phyloP scores from a whole-genome alignment of 345 rosid species.

The Salix arbutifolia region DNA sequence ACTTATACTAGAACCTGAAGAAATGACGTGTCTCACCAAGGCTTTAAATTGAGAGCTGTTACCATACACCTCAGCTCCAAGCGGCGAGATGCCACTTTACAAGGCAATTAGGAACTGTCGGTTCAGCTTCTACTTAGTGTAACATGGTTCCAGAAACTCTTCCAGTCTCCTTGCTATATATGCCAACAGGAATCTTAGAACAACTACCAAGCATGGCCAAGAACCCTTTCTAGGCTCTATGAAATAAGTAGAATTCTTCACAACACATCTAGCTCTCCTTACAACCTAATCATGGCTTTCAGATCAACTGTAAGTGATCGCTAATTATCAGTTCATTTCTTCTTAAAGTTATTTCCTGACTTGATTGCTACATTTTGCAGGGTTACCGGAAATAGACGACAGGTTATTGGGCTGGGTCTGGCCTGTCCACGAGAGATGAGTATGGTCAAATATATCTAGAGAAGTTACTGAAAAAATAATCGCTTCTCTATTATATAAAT shows the following conservation, averaged over 20 bases:
- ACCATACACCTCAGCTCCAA: too few relatives aligned
- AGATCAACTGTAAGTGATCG: constrained; percentile 34
- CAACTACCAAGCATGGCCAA: too few relatives aligned
- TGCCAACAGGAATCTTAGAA: neutral
- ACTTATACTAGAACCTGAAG: too few relatives aligned
- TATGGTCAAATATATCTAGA: too few relatives aligned
- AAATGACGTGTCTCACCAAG: too few relatives aligned
- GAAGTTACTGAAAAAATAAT: too few relatives aligned
- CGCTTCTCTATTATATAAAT: too few relatives aligned
- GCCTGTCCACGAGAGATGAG: too few relatives aligned
- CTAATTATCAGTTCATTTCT: neutral
- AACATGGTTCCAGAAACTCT: neutral
- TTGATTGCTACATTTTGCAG: constrained; percentile 19
- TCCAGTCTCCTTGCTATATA: neutral
- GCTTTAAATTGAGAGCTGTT: too few relatives aligned
- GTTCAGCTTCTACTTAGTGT: neutral
- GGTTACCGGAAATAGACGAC: constrained; percentile 38
- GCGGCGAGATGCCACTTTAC: neutral
- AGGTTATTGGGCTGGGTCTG: too few relatives aligned
- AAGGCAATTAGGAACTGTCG: neutral
- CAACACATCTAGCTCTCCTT: neutral
- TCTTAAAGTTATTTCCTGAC: neutral
- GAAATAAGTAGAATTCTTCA: neutral
- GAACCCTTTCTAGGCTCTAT: neutral
- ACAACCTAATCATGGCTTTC: constrained; percentile 29